These are phyloP conservation scores for Amanita exitialis DNA, from an alignment of 768 basidiomycete species.

Conservation along the genomic window DNA sequence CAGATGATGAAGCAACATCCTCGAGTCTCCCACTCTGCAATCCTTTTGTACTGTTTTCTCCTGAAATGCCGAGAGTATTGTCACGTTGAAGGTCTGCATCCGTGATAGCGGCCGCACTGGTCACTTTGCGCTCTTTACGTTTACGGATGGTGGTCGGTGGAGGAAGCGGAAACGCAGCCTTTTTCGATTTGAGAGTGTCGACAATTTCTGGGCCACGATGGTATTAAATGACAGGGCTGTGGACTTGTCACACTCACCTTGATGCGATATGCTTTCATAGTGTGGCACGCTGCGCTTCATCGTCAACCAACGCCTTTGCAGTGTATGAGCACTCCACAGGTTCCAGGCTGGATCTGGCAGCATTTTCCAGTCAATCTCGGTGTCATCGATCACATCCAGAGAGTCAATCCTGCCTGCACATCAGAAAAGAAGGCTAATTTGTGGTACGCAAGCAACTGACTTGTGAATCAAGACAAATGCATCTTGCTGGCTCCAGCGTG, in stretches of 20 bases:
- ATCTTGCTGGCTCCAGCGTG: constrained; percentile 69
- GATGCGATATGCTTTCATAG: constrained; percentile 71
- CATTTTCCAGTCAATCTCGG: constrained; percentile 79
- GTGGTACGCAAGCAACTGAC: constrained; percentile 28
- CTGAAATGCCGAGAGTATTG: background rate
- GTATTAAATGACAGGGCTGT: background rate
- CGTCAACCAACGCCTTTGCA: constrained; percentile 74
- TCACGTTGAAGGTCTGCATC: constrained; percentile 23
- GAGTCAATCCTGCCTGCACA: constrained; percentile 50
- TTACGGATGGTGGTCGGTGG: constrained; percentile 18
- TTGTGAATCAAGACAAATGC: constrained; percentile 77
- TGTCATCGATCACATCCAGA: constrained; percentile 66
- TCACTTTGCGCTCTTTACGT: constrained; percentile 39
- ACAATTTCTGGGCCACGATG: constrained; percentile 51
- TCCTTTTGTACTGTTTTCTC: background rate
- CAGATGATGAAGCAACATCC: background rate
- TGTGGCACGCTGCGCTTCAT: constrained; percentile 74
- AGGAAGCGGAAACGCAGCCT: constrained; percentile 41
- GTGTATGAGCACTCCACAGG: constrained; percentile 70
- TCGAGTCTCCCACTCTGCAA: background rate
- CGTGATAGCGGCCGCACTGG: constrained; percentile 37
- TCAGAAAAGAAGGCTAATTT: background rate
- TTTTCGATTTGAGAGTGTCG: constrained; percentile 71
- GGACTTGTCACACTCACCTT: constrained; percentile 33
- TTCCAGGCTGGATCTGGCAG: constrained; percentile 72